Percentiles rank a stretch among this genome's conserved stretches.
These are phyloP conservation scores for Thermomucor indicae-seudaticae DNA, from an alignment of 371 early-diverging fungal genomes.

Conservation along the genomic window DNA sequence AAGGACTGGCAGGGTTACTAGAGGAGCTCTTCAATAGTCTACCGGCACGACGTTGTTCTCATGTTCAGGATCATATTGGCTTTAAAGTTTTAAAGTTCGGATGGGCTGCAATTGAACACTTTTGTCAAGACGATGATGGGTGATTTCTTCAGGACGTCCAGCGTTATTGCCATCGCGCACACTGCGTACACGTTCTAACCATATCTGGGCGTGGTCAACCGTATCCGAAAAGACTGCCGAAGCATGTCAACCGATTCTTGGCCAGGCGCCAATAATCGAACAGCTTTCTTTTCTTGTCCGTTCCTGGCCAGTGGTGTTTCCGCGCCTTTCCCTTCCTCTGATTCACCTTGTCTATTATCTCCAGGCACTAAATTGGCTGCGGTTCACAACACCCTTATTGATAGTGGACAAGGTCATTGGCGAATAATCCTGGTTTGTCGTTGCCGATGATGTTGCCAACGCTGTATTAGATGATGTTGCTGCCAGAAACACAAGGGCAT, in stretches of 20 bases:
- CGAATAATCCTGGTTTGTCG: slow-evolving; percentile 19
- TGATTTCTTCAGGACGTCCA: neutral
- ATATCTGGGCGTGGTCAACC: slow-evolving; percentile 73
- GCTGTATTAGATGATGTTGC: slow-evolving; percentile 11
- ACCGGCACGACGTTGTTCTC: too few species aligned
- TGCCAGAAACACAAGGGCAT: slow-evolving; percentile 57
- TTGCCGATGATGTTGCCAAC: neutral
- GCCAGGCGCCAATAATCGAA: slow-evolving; percentile 59
- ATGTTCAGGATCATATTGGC: neutral
- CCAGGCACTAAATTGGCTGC: too few species aligned
- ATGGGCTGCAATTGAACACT: slow-evolving; percentile 27
- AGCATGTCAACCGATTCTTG: slow-evolving; percentile 83
- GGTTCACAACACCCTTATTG: slow-evolving; percentile 80
- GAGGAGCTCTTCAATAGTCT: neutral
- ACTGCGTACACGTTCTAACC: slow-evolving; percentile 55
- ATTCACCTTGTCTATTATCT: slow-evolving; percentile 83
- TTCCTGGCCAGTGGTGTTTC: slow-evolving; percentile 3
- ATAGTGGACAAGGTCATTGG: slow-evolving; percentile 54
- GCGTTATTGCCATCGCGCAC: slow-evolving; percentile 18
- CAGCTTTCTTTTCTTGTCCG: slow-evolving; percentile 26
- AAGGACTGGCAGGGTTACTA: neutral
- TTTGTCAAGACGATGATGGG: slow-evolving; percentile 1
- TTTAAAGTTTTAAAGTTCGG: slow-evolving; percentile 9
- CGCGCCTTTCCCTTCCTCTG: slow-evolving; percentile 51
- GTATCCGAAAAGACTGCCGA: slow-evolving; percentile 73